phyloP scores from a whole-genome alignment of 352 stramenopile genomes.

The Pythium inflatum region DNA sequence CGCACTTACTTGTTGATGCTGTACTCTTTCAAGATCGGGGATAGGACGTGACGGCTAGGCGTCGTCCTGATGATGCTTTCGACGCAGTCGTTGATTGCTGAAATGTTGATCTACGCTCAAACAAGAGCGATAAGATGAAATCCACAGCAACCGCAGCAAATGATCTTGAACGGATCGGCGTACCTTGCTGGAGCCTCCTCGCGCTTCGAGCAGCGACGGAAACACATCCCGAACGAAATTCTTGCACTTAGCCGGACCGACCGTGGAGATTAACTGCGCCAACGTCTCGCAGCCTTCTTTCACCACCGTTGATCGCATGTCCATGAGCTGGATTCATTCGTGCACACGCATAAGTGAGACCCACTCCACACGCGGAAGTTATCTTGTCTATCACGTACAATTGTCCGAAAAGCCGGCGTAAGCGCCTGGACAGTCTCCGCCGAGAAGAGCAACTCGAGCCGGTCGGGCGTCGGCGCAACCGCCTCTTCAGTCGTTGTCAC shows the following conservation, averaged over 20 bases:
- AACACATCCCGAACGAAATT: conserved; percentile 66
- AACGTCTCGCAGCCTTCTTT: conserved; percentile 66
- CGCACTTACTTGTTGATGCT: conserved; percentile 56
- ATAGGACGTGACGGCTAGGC: conserved; percentile 55
- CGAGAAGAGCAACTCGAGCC: conserved; percentile 40
- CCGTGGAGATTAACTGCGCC: conserved; percentile 37
- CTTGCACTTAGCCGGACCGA: conserved; percentile 50
- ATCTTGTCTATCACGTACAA: conserved; percentile 25
- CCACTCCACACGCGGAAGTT: neutral
- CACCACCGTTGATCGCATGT: conserved; percentile 65
- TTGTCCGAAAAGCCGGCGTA: conserved; percentile 61
- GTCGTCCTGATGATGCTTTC: conserved; percentile 47
- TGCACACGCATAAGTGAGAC: neutral
- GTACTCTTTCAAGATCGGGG: conserved; percentile 47
- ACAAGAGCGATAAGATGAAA: neutral
- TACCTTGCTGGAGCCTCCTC: conserved; percentile 64
- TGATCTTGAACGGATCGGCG: neutral
- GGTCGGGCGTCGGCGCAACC: neutral
- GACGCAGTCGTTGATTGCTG: conserved; percentile 58
- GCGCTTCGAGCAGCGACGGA: conserved; percentile 56
- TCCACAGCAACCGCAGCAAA: neutral
- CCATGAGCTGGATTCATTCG: conserved; percentile 34
- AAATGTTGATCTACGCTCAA: conserved; percentile 47
- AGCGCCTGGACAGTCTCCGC: conserved; percentile 59
- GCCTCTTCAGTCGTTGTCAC: neutral